Percentiles rank a stretch among this genome's conserved stretches.
These are phyloP conservation scores for Heterobasidion parviporum DNA, from an alignment of 1,284 basidiomycete genomes.

Conservation along the genomic window DNA sequence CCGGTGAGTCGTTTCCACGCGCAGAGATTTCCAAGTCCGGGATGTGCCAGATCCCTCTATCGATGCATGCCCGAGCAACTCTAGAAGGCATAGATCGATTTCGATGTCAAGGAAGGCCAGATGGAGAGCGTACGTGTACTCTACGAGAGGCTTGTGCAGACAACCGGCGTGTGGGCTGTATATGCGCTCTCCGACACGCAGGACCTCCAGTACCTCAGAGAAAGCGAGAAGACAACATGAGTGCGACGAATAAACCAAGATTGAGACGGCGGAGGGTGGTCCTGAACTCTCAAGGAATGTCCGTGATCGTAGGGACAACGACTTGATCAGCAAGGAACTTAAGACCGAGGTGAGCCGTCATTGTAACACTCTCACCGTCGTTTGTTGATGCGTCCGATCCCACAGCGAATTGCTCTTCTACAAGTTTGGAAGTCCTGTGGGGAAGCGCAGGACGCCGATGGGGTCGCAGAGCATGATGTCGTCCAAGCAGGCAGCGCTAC, in stretches of 20 bases:
- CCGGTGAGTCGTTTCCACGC: conserved; percentile 90
- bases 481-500: conserved; percentile 74
- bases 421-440: conserved; percentile 92
- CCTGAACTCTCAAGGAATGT: conserved; percentile 62
- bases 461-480: conserved; percentile 88
- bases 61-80: conserved; percentile 89
- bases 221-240: conserved; percentile 70
- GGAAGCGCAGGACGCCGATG: conserved; percentile 60
- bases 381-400: not conserved
- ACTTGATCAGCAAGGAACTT: conserved; percentile 70
- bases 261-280: conserved; percentile 66
- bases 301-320: conserved; percentile 82
- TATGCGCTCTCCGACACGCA: conserved; percentile 74
- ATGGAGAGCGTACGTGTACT: conserved; percentile 78
- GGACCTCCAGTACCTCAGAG: conserved; percentile 55
- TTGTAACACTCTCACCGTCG: no score
- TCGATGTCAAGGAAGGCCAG: conserved; percentile 92
- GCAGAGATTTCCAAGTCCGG: conserved; percentile 96
- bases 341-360: conserved; percentile 73
- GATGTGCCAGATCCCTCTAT: conserved; percentile 85
- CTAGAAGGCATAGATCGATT: conserved; percentile 98
- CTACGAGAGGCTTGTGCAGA: conserved; percentile 82
- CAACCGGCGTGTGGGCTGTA: conserved; percentile 83
- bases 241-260: conserved; percentile 36
- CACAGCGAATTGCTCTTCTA: conserved; percentile 82